phyloP scores from a whole-genome alignment of 768 basidiomycete species.

The Mrakia gelida region DNA sequence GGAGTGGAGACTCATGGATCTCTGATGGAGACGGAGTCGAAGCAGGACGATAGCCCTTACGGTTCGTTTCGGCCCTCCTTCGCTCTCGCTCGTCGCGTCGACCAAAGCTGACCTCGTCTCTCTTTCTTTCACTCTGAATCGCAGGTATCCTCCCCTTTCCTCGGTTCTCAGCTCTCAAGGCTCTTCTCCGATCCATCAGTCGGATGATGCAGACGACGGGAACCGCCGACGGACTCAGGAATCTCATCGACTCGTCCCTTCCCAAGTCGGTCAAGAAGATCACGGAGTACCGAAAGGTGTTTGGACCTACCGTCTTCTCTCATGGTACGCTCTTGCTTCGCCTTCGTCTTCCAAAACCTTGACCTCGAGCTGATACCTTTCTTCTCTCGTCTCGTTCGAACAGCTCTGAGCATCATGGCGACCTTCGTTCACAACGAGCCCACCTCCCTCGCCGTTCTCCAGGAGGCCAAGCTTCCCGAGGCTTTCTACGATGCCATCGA shows the following conservation, averaged over 20 bases:
- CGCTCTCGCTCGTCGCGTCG: background rate
- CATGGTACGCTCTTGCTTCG: constrained; percentile 56
- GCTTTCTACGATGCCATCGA: constrained; percentile 83
- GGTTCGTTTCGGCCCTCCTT: constrained; percentile 45
- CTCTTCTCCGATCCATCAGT: constrained; percentile 84
- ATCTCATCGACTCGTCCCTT: constrained; percentile 84
- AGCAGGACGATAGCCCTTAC: constrained; percentile 50
- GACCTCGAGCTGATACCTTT: background rate
- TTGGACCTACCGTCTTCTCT: constrained; percentile 80
- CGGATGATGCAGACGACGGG: constrained; percentile 97
- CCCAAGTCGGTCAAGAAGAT: constrained; percentile 82
- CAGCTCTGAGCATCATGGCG: constrained; percentile 90
- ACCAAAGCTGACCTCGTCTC: background rate
- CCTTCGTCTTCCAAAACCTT: too few relatives aligned
- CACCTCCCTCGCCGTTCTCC: constrained; percentile 83
- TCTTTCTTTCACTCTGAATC: constrained; percentile 20
- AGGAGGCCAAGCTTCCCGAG: constrained; percentile 85
- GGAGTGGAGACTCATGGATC: constrained; percentile 58
- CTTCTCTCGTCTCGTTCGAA: background rate
- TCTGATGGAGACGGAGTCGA: constrained; percentile 44
- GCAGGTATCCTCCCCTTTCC: constrained; percentile 68
- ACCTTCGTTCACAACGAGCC: constrained; percentile 99
- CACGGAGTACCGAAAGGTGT: constrained; percentile 71
- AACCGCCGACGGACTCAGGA: constrained; percentile 80
- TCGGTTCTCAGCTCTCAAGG: constrained; percentile 77